These are phyloP conservation scores for Acanthamoeba healyi DNA, from an alignment of 208 protist species.

Conservation along the genomic window DNA sequence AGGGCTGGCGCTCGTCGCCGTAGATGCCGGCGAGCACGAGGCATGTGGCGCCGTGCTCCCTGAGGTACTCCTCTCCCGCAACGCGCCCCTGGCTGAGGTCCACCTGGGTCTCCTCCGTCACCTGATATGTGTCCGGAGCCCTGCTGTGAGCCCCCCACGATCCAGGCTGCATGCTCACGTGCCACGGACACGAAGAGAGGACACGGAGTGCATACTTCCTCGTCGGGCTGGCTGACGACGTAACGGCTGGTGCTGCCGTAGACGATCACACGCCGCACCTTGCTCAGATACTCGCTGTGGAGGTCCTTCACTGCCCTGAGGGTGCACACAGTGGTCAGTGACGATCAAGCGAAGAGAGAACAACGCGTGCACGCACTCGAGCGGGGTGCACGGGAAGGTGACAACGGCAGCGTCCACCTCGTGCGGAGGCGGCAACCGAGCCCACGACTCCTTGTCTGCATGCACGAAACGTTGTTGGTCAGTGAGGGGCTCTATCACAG, in stretches of 20 bases:
- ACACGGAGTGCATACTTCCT: constrained; percentile 13
- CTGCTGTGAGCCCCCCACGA: too few species aligned
- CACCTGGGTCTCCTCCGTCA: constrained; percentile 9
- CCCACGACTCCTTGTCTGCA: constrained; percentile 53
- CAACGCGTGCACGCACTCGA: not conserved
- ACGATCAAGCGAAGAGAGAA: not conserved
- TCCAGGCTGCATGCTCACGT: too few species aligned
- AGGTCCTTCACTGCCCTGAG: constrained; percentile 4
- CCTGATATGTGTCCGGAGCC: too few species aligned
- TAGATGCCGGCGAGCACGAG: constrained; percentile 53
- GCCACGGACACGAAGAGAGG: too few species aligned
- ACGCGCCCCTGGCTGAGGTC: constrained; percentile 24
- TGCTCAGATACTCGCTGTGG: constrained; percentile 40
- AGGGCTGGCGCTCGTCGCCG: constrained; percentile 38
- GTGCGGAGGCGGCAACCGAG: not conserved
- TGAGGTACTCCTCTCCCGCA: constrained; percentile 1
- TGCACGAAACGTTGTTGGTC: too few species aligned
- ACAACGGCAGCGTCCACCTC: constrained; percentile 7
- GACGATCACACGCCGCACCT: constrained; percentile 20
- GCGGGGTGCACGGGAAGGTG: constrained; percentile 43
- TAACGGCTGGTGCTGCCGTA: constrained; percentile 63
- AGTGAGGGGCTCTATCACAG: too few species aligned
- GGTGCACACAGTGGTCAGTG: too few species aligned
- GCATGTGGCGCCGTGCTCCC: constrained; percentile 4
- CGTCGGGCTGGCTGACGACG: constrained; percentile 47